Base-by-base conservation (phyloP, 306 rosid genomes). In the Oxytropis ochrocephala region DNA sequence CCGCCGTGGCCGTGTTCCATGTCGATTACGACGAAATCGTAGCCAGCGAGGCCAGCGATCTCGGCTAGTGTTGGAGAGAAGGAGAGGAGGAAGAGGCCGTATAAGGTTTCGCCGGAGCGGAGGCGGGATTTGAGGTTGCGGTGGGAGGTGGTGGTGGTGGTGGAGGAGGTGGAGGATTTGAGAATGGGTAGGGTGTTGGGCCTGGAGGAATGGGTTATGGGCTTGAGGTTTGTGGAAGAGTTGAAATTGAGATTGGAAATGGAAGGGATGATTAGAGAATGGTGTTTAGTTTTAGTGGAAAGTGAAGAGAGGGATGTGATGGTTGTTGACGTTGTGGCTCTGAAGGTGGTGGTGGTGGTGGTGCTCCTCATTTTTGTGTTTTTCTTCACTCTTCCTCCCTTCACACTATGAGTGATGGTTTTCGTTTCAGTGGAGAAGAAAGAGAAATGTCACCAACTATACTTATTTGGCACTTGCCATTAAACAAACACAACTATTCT, bases 1-100 rank as follows among this genome's bases (percentile, higher is more conserved):
- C 88, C 88, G 39, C 93, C 97, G 48, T 81, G 82, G 36, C 93
- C 97, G 65, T 91, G 97, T 50, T 91, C 97, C 93, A 91, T 88
- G 83, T 91, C 97, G 58, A 91, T 48, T 1, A 91, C 89, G 11
- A 86, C 88, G 35, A 86, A 91, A 61, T 91, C 96, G 64, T 86
- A 91, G 75, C 96, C 94, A 53, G 96, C 55, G 44, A 85, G 87
- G 17, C 84, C 91, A 0, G 88, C 90, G 78, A 89, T 91, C 85
- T 89, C 94, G 16, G 94, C 90, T 4, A 93, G 72, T 12, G 98
- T 85, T 11, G 96, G 98, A 49, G 94, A 88, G 84, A 87, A 85
- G 72, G 83, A 64, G 70, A 88, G 94, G 74, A 84, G 84, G 86
- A 93, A 89, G 72, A 86, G 38, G 47, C 96, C 96, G 71, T 93